phyloP scores from a whole-genome alignment of 225 moss, liverwort and hornwort genomes.

The Bryoerythrophyllum caledonicum region DNA sequence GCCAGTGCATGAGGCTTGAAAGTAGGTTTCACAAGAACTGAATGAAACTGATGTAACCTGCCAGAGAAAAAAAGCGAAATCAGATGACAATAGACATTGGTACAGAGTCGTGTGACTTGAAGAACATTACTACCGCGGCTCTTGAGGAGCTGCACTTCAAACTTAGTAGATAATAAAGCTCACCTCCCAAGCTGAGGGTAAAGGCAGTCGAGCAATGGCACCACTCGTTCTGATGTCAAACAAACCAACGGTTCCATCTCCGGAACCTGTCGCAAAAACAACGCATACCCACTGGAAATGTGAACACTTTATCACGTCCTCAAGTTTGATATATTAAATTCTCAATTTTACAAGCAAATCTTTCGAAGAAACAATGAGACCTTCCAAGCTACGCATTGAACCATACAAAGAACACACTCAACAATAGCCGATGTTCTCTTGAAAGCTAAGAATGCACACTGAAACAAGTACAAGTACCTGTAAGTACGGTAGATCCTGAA shows the following conservation, averaged over 20 bases:
- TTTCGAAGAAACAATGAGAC: background rate
- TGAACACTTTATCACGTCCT: background rate
- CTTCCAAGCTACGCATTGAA: background rate
- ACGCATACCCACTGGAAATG: background rate
- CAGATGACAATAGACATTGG: background rate
- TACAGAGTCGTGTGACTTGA: background rate
- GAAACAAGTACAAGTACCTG: slow-evolving; percentile 46
- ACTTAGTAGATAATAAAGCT: background rate
- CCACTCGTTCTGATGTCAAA: slow-evolving; percentile 82
- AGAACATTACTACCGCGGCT: background rate
- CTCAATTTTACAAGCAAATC: background rate
- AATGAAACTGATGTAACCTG: slow-evolving; percentile 93
- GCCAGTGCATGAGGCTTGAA: slow-evolving; percentile 82
- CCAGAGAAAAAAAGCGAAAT: slow-evolving; percentile 21
- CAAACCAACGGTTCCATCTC: slow-evolving; percentile 78
- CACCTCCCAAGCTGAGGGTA: slow-evolving; percentile 78
- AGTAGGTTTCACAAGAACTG: slow-evolving; percentile 84
- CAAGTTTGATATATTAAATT: background rate
- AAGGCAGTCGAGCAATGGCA: slow-evolving; percentile 71
- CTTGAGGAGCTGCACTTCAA: slow-evolving; percentile 9
- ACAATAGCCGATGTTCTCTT: background rate
- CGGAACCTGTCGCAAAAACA: slow-evolving; percentile 58
- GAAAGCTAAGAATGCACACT: slow-evolving; percentile 2
- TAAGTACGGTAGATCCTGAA: slow-evolving; percentile 62
- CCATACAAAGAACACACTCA: background rate